These are phyloP conservation scores for Kwoniella pini DNA, from an alignment of 768 basidiomycete species.

Conservation along the genomic window DNA sequence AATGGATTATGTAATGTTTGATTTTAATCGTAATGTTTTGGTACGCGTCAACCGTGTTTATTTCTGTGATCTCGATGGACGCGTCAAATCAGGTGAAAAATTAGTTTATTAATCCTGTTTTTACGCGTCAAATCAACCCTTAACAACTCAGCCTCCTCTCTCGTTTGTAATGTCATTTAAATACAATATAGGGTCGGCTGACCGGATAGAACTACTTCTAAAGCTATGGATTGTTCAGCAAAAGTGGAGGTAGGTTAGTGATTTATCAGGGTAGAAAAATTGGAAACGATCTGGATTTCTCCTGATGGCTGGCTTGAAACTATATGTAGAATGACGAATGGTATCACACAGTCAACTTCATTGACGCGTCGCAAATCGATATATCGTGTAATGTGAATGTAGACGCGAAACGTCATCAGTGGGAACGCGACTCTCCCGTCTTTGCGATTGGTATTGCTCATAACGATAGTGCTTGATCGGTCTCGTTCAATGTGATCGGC, in stretches of 20 bases:
- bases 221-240: neutral
- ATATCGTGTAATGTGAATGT: neutral
- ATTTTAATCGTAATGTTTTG: conserved; percentile 10
- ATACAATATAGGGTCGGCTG: neutral
- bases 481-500: no score
- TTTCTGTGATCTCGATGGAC: neutral
- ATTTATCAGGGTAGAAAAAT: neutral
- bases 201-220: neutral
- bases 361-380: neutral
- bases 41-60: neutral
- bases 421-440: neutral
- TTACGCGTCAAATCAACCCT: neutral
- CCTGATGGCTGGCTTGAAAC: neutral
- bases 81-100: neutral
- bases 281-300: neutral
- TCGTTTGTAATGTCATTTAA: neutral
- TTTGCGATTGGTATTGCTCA: neutral
- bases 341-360: neutral
- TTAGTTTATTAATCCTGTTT: no score
- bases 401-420: conserved; percentile 1
- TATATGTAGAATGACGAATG: neutral
- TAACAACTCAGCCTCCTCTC: neutral
- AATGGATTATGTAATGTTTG: conserved; percentile 12
- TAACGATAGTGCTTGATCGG: no score
- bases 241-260: no score